Evolutionary conservation across 768 basidiomycete genomes (phyloP), one percentile per base, ranked within the genome.

Genomic region (Termitomyces sp.): DNA sequence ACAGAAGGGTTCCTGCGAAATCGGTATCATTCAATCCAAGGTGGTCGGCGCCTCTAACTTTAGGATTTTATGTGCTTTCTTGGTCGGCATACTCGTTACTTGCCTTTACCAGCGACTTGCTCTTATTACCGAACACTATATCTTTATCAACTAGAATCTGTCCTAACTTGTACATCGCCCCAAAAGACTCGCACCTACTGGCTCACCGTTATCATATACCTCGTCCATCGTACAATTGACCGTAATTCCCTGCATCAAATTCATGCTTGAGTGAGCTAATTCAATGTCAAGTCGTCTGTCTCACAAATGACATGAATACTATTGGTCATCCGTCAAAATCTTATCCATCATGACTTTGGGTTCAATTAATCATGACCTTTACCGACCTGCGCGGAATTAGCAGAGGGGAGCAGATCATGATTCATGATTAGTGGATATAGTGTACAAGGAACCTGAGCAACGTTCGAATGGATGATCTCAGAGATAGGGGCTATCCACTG

Each of bases 81-180:
- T 63, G 24, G 46, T 57, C 18, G 64, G 64, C 16, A 37, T 63
- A 47, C 29, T 65, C 29, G 48, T 60, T 32, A 54, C 64, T 42
- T 58, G 46, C 14, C 42, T 55, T 7, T 63, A 54, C 26, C 59
- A 59, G n/a, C 62, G 60, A 26, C 46, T 63, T 22, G 18, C 37
- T 31, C 7, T 58, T 32, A 18, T 55, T 27, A n/a, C 52, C 37
- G 46, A 54, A 29, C 55, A 65, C 8, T n/a, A 57, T 53, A 24
- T 63, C 26, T 47, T 57, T 42, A 55, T 63, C 43, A 31, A 43
- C 22, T 65, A 56, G 24, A 29, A 13, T 26, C 4, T 10, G 1
- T 36, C 49, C 24, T 36, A 1, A 37, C 4, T 43, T 32, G 20
- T 32, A 14, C 20, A 32, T 44, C 26, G 27, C 9, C 14, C 43